Evolutionary conservation across 2,329 filamentous ascomycete genomes (phyloP).

Genomic region (Byssochlamys sp.): DNA sequence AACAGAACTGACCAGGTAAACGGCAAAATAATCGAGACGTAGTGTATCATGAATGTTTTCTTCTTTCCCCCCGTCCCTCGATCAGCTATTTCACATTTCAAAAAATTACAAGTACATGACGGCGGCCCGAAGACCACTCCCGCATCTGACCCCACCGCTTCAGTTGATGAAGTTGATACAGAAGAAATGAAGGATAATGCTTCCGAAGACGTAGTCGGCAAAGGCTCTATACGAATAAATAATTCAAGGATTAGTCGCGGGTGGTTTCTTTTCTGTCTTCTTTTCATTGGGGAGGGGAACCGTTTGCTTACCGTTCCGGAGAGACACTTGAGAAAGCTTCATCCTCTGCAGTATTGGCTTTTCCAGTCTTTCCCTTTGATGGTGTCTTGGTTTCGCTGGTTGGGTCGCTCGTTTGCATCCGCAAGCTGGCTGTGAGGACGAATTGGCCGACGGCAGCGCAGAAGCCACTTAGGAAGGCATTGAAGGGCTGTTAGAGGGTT

Average conservation of each 20-base stretch:
- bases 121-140: neutral
- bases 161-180: conserved; percentile 99
- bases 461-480: conserved; percentile 94
- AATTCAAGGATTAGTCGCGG: conserved; percentile 1
- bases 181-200: conserved; percentile 94
- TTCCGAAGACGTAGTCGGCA: conserved; percentile 90
- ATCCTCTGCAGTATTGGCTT: conserved; percentile 14
- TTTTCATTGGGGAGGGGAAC: neutral
- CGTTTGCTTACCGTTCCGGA: conserved; percentile 30
- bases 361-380: conserved; percentile 20
- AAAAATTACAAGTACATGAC: neutral
- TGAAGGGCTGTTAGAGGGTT: conserved; percentile 66
- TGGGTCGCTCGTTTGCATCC: conserved; percentile 69
- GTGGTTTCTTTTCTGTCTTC: neutral
- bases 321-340: conserved; percentile 21
- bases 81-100: neutral
- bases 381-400: conserved; percentile 59
- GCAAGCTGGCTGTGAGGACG: conserved; percentile 78
- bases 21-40: neutral
- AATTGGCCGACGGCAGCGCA: conserved; percentile 92
- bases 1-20: neutral
- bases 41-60: neutral
- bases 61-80: neutral
- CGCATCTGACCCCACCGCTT: conserved; percentile 12
- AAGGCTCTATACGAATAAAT: conserved; percentile 58